These are phyloP conservation scores for Mikania micrantha DNA, from an alignment of 129 eudicot genomes.

Conservation along the genomic window DNA sequence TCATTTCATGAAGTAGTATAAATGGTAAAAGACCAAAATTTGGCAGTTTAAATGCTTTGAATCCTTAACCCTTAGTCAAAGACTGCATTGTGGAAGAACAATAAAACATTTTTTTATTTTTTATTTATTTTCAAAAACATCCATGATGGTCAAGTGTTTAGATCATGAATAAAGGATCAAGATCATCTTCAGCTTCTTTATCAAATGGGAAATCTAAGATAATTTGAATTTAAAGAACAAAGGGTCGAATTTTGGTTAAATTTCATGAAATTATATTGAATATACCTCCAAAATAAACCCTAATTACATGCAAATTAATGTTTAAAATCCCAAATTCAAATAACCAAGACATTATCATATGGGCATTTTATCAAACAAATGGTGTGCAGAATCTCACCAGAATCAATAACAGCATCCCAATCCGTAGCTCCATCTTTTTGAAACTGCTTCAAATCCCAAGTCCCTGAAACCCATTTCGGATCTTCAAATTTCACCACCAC, in stretches of 20 bases:
- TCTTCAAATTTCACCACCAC: slow-evolving; percentile 40
- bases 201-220: neutral
- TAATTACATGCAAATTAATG: neutral
- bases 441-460: slow-evolving; percentile 88
- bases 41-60: neutral
- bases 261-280: neutral
- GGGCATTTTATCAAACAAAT: slow-evolving; percentile 5
- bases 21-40: neutral
- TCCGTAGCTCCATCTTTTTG: slow-evolving; percentile 65
- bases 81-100: neutral
- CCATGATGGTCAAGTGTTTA: neutral
- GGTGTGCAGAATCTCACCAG: slow-evolving; percentile 44
- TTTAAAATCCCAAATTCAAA: neutral
- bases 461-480: slow-evolving; percentile 82
- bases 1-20: neutral
- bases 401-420: slow-evolving; percentile 98
- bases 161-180: neutral
- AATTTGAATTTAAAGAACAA: too few species aligned
- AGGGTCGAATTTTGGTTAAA: neutral
- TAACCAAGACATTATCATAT: neutral
- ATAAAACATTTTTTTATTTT: neutral
- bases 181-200: neutral
- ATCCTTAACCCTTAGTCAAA: neutral
- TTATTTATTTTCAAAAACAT: neutral
- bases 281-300: neutral